These are phyloP conservation scores for Eucalyptus curtisii DNA, from an alignment of 345 rosid species.

Conservation along the genomic window DNA sequence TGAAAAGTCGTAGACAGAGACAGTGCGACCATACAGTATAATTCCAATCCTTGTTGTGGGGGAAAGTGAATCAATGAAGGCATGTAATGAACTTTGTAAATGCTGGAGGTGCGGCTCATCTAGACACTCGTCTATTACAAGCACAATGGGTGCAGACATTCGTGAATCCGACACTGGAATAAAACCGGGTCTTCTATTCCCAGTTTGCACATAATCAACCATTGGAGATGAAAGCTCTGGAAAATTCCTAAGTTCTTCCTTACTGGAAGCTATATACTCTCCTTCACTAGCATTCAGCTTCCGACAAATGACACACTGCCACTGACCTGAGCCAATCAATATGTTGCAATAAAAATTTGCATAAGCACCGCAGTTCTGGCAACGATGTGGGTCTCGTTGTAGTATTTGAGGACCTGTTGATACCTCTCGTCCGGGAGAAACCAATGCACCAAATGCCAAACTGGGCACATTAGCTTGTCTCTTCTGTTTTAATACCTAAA, in stretches of 20 bases:
- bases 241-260: constrained; percentile 57
- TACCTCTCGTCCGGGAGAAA: constrained; percentile 82
- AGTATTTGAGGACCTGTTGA: constrained; percentile 67
- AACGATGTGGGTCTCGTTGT: constrained; percentile 85
- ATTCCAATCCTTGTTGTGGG: constrained; percentile 80
- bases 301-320: constrained; percentile 86
- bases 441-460: constrained; percentile 89
- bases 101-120: constrained; percentile 97
- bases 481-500: constrained; percentile 76
- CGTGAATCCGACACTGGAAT: constrained; percentile 86
- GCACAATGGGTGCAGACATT: constrained; percentile 73
- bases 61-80: constrained; percentile 80
- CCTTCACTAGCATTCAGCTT: constrained; percentile 74
- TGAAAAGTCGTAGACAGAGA: constrained; percentile 88
- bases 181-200: constrained; percentile 77
- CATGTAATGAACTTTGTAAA: constrained; percentile 95
- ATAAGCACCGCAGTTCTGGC: constrained; percentile 88
- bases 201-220: constrained; percentile 83
- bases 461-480: constrained; percentile 83
- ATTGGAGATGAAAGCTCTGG: constrained; percentile 70
- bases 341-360: constrained; percentile 73
- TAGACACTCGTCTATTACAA: constrained; percentile 92
- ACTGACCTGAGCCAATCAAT: constrained; percentile 87
- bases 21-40: constrained; percentile 67
- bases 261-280: constrained; percentile 69